phyloP scores from a whole-genome alignment of 805 yeast species.

The Lipomyces mesembrius region DNA sequence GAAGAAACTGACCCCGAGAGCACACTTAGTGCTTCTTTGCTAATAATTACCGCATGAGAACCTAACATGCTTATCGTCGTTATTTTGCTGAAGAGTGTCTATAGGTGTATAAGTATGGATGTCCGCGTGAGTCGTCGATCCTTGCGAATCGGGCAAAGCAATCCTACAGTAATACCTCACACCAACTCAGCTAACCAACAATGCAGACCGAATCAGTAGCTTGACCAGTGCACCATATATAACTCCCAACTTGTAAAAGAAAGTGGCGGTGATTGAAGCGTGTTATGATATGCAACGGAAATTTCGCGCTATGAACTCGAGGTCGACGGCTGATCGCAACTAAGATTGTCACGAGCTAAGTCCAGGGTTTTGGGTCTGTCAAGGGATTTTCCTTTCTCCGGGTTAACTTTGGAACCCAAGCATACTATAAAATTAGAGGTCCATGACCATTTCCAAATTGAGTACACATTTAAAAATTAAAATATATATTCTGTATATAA shows the following conservation, averaged over 20 bases:
- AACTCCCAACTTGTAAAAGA: background rate
- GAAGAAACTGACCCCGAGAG: slow-evolving; percentile 27
- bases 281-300: background rate
- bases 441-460: no score
- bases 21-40: slow-evolving; percentile 33
- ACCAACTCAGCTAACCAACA: slow-evolving; percentile 4
- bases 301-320: background rate
- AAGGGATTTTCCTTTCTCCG: no score
- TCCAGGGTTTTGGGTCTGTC: no score
- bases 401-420: no score
- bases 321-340: background rate
- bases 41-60: slow-evolving; percentile 11
- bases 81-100: background rate
- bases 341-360: no score
- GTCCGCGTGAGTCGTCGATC: no score
- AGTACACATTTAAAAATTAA: no score
- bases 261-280: background rate
- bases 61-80: slow-evolving; percentile 3
- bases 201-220: background rate
- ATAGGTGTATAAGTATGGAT: no score
- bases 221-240: background rate
- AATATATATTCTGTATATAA: no score
- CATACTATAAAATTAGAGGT: no score
- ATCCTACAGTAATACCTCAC: background rate
- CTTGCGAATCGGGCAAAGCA: no score